These are phyloP conservation scores for Echites panduratus DNA, from an alignment of 257 asterid species.

Conservation along the genomic window DNA sequence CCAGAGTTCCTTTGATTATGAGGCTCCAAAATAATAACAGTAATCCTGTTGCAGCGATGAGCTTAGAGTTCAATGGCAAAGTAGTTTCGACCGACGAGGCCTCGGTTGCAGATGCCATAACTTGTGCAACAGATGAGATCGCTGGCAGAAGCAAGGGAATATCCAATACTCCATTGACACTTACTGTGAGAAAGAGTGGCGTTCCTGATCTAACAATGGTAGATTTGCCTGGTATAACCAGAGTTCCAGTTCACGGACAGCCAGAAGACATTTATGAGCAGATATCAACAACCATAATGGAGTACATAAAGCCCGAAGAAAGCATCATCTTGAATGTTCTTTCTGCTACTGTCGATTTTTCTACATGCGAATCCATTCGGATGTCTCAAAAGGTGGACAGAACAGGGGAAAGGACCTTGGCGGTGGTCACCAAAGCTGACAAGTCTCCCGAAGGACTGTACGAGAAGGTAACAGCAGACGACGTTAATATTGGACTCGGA, in stretches of 20 bases:
- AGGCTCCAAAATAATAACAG: slow-evolving; percentile 10
- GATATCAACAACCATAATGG: slow-evolving; percentile 11
- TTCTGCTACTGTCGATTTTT: slow-evolving; percentile 14
- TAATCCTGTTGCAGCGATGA: neutral
- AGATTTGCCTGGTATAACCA: slow-evolving; percentile 18
- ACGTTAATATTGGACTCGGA: slow-evolving; percentile 15
- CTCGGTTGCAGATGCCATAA: neutral
- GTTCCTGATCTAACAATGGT: slow-evolving; percentile 19
- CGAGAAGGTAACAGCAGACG: slow-evolving; percentile 11
- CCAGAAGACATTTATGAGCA: slow-evolving; percentile 22
- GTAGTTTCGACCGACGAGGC: neutral
- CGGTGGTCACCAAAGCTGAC: slow-evolving; percentile 15
- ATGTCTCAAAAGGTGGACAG: slow-evolving; percentile 15
- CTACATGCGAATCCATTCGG: slow-evolving; percentile 17
- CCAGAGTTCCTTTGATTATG: slow-evolving; percentile 21
- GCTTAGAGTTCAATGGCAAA: neutral
- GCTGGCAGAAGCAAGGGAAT: slow-evolving; percentile 16
- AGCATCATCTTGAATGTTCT: slow-evolving; percentile 19
- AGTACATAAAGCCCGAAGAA: slow-evolving; percentile 14
- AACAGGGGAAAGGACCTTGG: slow-evolving; percentile 16
- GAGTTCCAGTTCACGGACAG: slow-evolving; percentile 21
- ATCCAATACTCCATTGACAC: slow-evolving; percentile 10
- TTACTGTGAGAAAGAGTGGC: slow-evolving; percentile 11
- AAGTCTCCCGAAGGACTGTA: slow-evolving; percentile 13
- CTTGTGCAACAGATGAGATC: slow-evolving; percentile 11